Conservation (phyloP, 1,284 basidiomycete genomes). For the Rhodotorula sp. region DNA sequence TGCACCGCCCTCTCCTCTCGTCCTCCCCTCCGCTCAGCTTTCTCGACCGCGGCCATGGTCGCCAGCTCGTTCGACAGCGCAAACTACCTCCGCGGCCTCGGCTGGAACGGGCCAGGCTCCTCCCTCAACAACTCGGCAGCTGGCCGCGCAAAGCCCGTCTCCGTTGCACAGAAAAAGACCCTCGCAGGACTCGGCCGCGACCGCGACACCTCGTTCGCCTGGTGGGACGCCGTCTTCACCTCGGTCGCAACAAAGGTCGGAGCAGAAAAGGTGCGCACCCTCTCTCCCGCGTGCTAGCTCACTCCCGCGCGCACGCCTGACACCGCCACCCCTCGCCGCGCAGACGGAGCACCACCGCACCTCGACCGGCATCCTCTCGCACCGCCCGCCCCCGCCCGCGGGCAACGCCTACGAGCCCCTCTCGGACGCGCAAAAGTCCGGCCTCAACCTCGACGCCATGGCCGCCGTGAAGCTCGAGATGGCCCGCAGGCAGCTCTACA, state of each 20-base stretch:
- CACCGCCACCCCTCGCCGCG: constrained; percentile 49
- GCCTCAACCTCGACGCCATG: constrained; percentile 59
- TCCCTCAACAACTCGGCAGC: constrained; percentile 51
- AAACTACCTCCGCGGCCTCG: constrained; percentile 74
- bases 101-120: constrained; percentile 81
- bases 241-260: constrained; percentile 37
- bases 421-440: constrained; percentile 52
- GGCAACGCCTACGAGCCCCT: constrained; percentile 56
- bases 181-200: constrained; percentile 83
- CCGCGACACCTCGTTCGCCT: constrained; percentile 87
- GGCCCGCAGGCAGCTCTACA: constrained; percentile 71
- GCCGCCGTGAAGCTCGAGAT: constrained; percentile 72
- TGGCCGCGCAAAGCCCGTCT: constrained; percentile 63
- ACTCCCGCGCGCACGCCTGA: neutral
- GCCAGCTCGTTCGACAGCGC: constrained; percentile 65
- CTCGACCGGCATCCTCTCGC: constrained; percentile 73
- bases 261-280: constrained; percentile 56
- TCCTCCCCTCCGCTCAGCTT: neutral
- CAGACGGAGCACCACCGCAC: constrained; percentile 69
- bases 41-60: constrained; percentile 2
- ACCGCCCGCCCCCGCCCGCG: constrained; percentile 62
- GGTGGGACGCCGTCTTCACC: constrained; percentile 76
- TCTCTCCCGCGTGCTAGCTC: constrained; percentile 37
- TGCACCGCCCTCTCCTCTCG: neutral
- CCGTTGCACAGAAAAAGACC: constrained; percentile 79